These are phyloP conservation scores for Ascochyta pisi DNA, from an alignment of 2,329 filamentous ascomycete genomes.

Conservation along the genomic window DNA sequence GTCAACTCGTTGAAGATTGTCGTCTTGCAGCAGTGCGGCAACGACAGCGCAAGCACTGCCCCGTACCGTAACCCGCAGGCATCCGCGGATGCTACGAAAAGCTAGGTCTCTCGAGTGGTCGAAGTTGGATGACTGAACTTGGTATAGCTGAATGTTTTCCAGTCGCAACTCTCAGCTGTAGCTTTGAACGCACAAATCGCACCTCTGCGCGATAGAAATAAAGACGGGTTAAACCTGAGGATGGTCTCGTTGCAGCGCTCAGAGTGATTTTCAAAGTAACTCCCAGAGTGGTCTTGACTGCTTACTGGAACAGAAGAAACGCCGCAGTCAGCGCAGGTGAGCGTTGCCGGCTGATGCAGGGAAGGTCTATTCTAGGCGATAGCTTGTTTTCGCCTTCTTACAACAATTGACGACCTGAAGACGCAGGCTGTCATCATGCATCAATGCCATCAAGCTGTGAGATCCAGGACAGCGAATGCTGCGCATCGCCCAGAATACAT, in stretches of 20 bases:
- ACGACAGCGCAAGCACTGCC: slow-evolving; percentile 20
- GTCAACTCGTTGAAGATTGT: slow-evolving; percentile 17
- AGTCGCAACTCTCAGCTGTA: neutral
- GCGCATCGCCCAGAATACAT: neutral
- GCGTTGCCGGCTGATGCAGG: slow-evolving; percentile 7
- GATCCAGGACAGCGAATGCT: neutral
- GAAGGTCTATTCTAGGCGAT: slow-evolving; percentile 26
- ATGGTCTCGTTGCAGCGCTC: neutral
- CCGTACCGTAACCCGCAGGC: neutral
- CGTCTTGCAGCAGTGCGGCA: slow-evolving; percentile 8
- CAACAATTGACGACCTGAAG: slow-evolving; percentile 29
- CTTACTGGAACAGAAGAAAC: neutral
- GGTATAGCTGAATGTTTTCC: neutral
- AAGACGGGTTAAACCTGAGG: neutral
- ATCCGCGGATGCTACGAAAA: neutral
- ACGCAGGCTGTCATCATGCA: slow-evolving; percentile 23
- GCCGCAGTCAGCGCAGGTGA: neutral
- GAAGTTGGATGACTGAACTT: neutral
- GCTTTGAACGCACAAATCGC: neutral
- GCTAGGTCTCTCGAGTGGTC: neutral
- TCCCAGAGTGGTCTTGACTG: neutral
- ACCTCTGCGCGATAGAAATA: no score
- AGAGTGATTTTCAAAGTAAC: neutral
- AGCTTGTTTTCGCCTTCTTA: slow-evolving; percentile 25
- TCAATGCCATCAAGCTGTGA: slow-evolving; percentile 14